These are phyloP conservation scores for Spathaspora sp. DNA, from an alignment of 805 yeast species.

Conservation along the genomic window DNA sequence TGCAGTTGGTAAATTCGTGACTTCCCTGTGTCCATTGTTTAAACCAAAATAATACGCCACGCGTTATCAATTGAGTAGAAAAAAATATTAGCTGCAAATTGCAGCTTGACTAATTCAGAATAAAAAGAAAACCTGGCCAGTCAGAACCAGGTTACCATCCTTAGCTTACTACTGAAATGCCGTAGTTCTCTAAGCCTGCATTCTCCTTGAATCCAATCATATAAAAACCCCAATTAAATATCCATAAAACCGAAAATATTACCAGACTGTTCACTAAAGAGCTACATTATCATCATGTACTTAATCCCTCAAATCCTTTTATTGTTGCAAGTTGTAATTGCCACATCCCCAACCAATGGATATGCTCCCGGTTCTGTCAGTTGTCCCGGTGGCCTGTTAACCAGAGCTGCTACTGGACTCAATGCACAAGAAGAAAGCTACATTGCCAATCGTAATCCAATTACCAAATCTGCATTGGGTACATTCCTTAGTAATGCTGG, in stretches of 20 bases:
- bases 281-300: background rate
- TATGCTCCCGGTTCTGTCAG: constrained; percentile 60
- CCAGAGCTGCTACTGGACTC: constrained; percentile 47
- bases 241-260: background rate
- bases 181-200: background rate
- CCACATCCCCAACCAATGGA: constrained; percentile 53
- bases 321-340: constrained; percentile 2
- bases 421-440: constrained; percentile 49
- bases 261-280: background rate
- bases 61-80: background rate
- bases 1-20: background rate
- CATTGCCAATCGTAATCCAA: constrained; percentile 45
- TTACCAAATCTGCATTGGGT: constrained; percentile 35
- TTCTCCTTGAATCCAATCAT: background rate
- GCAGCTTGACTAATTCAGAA: background rate
- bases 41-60: background rate
- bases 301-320: background rate
- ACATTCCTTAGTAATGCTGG: constrained; percentile 32
- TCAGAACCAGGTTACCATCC: background rate
- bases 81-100: background rate
- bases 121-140: background rate
- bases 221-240: background rate
- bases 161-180: background rate
- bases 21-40: background rate
- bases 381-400: constrained; percentile 43